These are phyloP conservation scores for Aspergillus ellipticus DNA, from an alignment of 495 filamentous ascomycete genomes.

Conservation along the genomic window DNA sequence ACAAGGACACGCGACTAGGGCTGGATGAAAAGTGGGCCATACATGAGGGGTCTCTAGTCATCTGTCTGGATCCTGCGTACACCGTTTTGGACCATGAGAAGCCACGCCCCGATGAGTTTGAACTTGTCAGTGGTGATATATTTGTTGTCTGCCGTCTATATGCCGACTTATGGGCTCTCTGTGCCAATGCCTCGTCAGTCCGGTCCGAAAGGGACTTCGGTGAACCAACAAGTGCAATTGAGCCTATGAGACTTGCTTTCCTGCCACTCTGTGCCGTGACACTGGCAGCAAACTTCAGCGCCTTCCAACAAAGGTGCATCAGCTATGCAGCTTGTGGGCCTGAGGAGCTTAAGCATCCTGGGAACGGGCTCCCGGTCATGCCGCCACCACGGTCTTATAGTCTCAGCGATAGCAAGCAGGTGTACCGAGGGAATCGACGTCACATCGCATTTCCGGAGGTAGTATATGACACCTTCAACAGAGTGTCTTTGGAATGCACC, in stretches of 20 bases:
- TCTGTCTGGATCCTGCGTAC: slow-evolving; percentile 25
- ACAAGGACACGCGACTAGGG: slow-evolving; percentile 25
- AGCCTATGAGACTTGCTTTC: slow-evolving; percentile 19
- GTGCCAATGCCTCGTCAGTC: slow-evolving; percentile 21
- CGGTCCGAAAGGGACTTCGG: background rate
- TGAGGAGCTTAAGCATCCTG: slow-evolving; percentile 16
- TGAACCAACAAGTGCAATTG: background rate
- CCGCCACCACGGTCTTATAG: slow-evolving; percentile 27
- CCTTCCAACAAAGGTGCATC: slow-evolving; percentile 20
- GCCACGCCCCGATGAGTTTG: slow-evolving; percentile 23
- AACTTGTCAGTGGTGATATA: slow-evolving; percentile 22
- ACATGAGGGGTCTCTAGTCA: slow-evolving; percentile 31
- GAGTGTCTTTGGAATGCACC: slow-evolving; percentile 2
- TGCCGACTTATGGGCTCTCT: slow-evolving; percentile 33
- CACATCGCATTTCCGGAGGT: slow-evolving; percentile 17
- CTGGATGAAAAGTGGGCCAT: slow-evolving; percentile 23
- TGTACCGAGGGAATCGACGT: slow-evolving; percentile 7
- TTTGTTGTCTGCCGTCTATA: slow-evolving; percentile 28
- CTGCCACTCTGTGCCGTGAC: slow-evolving; percentile 33
- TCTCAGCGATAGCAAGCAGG: slow-evolving; percentile 21
- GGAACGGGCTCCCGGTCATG: slow-evolving; percentile 25
- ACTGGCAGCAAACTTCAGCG: slow-evolving; percentile 26
- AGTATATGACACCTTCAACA: slow-evolving; percentile 13
- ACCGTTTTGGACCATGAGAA: slow-evolving; percentile 13
- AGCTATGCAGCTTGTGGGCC: slow-evolving; percentile 1